Evolutionary conservation across 2,329 filamentous ascomycete genomes (phyloP), one percentile per base, ranked within the genome.

Genomic region (Trichoderma brevicompactum): DNA sequence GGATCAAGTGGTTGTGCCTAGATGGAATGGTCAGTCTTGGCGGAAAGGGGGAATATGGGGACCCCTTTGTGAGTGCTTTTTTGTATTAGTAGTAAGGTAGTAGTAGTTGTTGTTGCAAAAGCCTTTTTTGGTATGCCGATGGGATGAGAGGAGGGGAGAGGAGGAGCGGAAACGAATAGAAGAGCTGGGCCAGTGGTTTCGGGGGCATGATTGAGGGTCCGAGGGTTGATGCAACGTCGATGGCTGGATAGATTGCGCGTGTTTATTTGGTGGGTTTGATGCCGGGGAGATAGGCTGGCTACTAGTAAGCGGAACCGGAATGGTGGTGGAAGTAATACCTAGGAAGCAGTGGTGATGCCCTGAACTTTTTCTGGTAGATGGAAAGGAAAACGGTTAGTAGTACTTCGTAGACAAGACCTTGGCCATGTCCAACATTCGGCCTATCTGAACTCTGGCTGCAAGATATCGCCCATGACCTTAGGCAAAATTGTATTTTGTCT

Each of bases 11-110:
- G 46, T 32, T 61, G 13, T 48, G 53, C 38, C 53, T 38, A 55
- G 53, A 40, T 40, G 15, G 38, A 46, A 46, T 58, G 19, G 46
- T 12, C 19, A 36, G 36, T 62, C 58, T 62, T 62, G 58, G 48
- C 58, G 36, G 13, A 52, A 34, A 62, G 48, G 58, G 48, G 58
- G 36, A 43, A 50, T 19, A 13, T 50, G 23, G 46, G 41, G 46
- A n/a, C 17, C 23, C 23, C 23, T 28, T 28, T 28, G 23, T 28
- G 23, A 28, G 23, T 28, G 23, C 23, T 9, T 15, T 15, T 19
- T 8, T n/a, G n/a, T n/a, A 34, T 50, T 28, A 28, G 23, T 28
- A 28, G 23, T 28, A 28, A 28, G 23, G 23, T 28, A 28, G 23
- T 28, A 28, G 23, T 28, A 28, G 23, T 17, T 53, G 7, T 50